Conservation (phyloP, 225 moss, liverwort and hornwort genomes). For the Marchantia paleacea region DNA sequence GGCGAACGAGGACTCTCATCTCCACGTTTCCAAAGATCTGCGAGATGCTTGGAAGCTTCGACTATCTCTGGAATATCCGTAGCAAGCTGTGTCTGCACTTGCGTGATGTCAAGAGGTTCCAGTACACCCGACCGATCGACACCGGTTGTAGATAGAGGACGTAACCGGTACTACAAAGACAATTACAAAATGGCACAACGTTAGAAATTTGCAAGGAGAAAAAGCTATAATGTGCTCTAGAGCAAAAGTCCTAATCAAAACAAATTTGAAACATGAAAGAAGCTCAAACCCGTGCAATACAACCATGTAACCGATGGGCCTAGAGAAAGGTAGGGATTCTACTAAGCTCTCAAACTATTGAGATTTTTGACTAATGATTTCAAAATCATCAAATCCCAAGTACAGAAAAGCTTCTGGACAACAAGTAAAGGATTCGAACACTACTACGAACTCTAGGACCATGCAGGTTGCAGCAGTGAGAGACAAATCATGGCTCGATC, state of each 20-base stretch:
- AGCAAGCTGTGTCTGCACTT: slow-evolving; percentile 57
- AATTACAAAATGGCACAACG: neutral
- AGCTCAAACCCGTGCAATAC: no score
- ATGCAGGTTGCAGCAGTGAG: no score
- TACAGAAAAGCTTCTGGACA: no score
- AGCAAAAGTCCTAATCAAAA: neutral
- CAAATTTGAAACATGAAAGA: no score
- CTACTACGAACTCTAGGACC: no score
- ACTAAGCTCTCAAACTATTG: no score
- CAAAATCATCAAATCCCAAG: no score
- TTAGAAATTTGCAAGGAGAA: neutral
- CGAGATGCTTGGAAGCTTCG: slow-evolving; percentile 51
- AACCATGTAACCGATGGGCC: neutral
- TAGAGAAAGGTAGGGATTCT: no score
- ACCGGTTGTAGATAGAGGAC: slow-evolving; percentile 70
- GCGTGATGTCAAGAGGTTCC: slow-evolving; percentile 53
- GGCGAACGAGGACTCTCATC: slow-evolving; percentile 7
- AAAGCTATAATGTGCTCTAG: no score
- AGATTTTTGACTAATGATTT: no score
- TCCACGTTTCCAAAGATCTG: slow-evolving; percentile 56
- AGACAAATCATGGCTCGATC: no score
- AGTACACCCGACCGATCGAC: slow-evolving; percentile 84
- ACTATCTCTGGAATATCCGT: slow-evolving; percentile 72
- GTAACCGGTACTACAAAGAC: slow-evolving; percentile 74
- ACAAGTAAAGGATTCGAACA: no score